Base-by-base conservation (phyloP, 495 filamentous ascomycete species). In the Parathielavia appendiculata region DNA sequence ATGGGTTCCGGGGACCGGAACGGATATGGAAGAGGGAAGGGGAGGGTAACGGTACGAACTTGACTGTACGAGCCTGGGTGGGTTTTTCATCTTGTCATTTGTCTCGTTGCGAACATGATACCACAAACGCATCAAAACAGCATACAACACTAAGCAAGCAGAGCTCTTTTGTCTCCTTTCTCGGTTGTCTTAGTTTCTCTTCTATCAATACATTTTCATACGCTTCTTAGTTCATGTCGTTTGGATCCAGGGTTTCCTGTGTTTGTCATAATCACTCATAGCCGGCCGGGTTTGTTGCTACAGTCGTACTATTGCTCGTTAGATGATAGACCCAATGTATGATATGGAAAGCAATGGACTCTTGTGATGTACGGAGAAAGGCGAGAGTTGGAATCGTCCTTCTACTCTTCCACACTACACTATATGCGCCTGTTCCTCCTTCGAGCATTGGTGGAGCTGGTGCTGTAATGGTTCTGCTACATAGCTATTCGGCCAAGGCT, bases 161-260 rank as follows among this genome's bases (percentile, higher is more conserved):
- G n/a, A 43, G 43, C 48, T 59, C 57, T 48, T 59, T 59, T 59
- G 49, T 52, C 35, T 57, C 7, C 13, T n/a, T 34, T 51, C 56
- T 34, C 10, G 30, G 36, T 60, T 13, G 11, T 35, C 43, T 45
- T 44, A 5, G 34, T 35, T 34, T 9, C 50, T 54, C 36, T 46
- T 50, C 51, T 54, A 65, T 50, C 59, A 32, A 56, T 54, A 51
- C 63, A 46, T 67, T 40, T 57, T 51, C 30, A 57, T 54, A 56
- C 38, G 20, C n/a, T 14, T 41, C 32, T 34, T 30, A 44, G 41
- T 59, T 44, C 26, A 53, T 50, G 44, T 46, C 46, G 53, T 45
- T 58, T 58, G 56, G 56, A 58, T 58, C 22, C 49, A 53, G 32
- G 9, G 20, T 45, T 52, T 52, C 22, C 26, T 16, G 2, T 35